These are phyloP conservation scores for Penicillium carneum DNA, from an alignment of 2,329 filamentous ascomycete genomes.

Conservation along the genomic window DNA sequence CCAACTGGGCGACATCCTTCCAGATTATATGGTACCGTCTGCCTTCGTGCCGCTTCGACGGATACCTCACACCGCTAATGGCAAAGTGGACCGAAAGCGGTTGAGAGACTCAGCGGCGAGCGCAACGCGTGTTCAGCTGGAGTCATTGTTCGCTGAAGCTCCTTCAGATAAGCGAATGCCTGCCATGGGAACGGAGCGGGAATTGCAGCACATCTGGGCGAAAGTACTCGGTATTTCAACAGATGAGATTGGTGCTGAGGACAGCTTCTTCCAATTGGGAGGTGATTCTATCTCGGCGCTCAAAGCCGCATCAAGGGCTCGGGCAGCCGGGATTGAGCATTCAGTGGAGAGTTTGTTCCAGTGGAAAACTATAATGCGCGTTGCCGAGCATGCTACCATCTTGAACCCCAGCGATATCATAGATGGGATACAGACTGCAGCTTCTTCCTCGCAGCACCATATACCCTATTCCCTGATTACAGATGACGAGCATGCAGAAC, in stretches of 20 bases:
- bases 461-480: neutral
- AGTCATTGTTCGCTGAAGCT: slow-evolving; percentile 11
- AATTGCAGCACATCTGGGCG: slow-evolving; percentile 18
- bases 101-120: slow-evolving; percentile 11
- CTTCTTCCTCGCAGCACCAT: neutral
- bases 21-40: slow-evolving; percentile 25
- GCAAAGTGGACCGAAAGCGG: slow-evolving; percentile 22
- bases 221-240: slow-evolving; percentile 9
- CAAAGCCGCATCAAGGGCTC: slow-evolving; percentile 12
- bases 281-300: slow-evolving; percentile 23
- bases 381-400: slow-evolving; percentile 6
- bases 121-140: slow-evolving; percentile 5
- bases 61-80: slow-evolving; percentile 11
- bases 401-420: neutral
- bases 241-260: slow-evolving; percentile 10
- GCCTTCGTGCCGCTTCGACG: slow-evolving; percentile 10
- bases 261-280: slow-evolving; percentile 24
- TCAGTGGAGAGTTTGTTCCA: slow-evolving; percentile 17
- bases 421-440: neutral
- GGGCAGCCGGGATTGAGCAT: slow-evolving; percentile 9
- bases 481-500: neutral
- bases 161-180: neutral
- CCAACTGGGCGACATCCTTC: slow-evolving; percentile 11
- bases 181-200: neutral
- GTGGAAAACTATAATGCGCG: slow-evolving; percentile 14